Evolutionary conservation across 129 eudicot species (phyloP).

Genomic region (Gnaphalium uliginosum): DNA sequence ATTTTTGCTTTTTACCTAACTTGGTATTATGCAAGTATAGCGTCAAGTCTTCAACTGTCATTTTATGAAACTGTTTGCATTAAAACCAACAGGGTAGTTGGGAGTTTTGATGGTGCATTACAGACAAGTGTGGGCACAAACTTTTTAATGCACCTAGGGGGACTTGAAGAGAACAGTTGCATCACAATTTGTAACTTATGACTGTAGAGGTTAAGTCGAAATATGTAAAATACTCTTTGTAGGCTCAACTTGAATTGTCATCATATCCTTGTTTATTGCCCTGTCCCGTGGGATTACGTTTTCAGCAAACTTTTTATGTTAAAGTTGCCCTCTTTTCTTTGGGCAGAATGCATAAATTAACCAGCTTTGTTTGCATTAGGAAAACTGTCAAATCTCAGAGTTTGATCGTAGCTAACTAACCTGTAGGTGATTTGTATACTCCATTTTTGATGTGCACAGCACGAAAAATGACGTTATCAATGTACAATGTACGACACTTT

Average conservation of each 20-base stretch:
- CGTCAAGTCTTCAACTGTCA: background rate
- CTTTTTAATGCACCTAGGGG: conserved; percentile 11
- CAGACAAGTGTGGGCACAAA: background rate
- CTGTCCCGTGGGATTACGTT: background rate
- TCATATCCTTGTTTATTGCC: background rate
- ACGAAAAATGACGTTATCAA: no score
- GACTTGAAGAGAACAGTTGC: background rate
- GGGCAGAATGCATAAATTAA: no score
- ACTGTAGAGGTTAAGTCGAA: background rate
- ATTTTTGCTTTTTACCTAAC: background rate
- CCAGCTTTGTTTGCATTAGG: no score
- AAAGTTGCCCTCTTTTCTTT: background rate
- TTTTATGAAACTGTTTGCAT: conserved; percentile 10
- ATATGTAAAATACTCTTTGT: background rate
- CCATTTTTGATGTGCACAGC: no score
- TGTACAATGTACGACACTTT: no score
- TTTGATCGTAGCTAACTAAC: no score
- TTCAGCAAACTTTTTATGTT: background rate
- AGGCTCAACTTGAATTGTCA: background rate
- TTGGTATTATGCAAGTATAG: conserved; percentile 12
- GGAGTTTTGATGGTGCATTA: conserved; percentile 9
- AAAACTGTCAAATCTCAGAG: no score
- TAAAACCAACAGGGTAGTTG: conserved; percentile 25
- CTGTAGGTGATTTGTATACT: no score
- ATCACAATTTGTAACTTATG: conserved; percentile 2